Evolutionary conservation across 805 yeast genomes (phyloP).

Genomic region (Metschnikowia continentalis): DNA sequence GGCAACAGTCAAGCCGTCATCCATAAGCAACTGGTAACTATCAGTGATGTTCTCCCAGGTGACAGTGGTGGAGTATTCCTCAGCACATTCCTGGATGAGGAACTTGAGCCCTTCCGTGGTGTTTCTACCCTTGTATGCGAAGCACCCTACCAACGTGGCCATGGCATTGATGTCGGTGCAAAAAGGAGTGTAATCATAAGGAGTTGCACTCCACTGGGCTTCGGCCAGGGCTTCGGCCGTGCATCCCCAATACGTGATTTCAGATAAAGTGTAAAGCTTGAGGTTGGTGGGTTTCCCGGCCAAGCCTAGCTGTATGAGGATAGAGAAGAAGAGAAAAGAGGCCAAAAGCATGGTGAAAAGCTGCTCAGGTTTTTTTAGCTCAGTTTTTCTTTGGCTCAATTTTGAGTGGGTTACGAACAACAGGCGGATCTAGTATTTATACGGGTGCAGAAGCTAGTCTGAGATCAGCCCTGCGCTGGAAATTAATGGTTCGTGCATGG

Average conservation of each 20-base stretch:
- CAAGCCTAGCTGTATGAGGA: conserved; percentile 1
- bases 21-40: conserved; percentile 6
- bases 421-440: neutral
- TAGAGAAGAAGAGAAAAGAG: conserved; percentile 1
- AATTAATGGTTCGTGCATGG: neutral
- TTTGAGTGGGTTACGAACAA: neutral
- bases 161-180: conserved; percentile 13
- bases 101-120: conserved; percentile 4
- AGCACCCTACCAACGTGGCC: conserved; percentile 13
- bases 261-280: conserved; percentile 6
- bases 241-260: conserved; percentile 12
- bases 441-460: neutral
- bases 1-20: conserved; percentile 6
- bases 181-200: conserved; percentile 9
- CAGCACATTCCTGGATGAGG: conserved; percentile 7
- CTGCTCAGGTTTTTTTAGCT: neutral
- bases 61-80: conserved; percentile 5
- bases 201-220: conserved; percentile 4
- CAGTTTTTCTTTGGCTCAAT: too few relatives aligned
- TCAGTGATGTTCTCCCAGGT: conserved; percentile 10
- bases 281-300: conserved; percentile 12
- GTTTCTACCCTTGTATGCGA: conserved; percentile 5
- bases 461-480: neutral
- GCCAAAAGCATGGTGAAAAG: neutral
- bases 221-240: conserved; percentile 5